phyloP scores from a whole-genome alignment of 202 grass and related monocot species.

The Musa balbisiana region DNA sequence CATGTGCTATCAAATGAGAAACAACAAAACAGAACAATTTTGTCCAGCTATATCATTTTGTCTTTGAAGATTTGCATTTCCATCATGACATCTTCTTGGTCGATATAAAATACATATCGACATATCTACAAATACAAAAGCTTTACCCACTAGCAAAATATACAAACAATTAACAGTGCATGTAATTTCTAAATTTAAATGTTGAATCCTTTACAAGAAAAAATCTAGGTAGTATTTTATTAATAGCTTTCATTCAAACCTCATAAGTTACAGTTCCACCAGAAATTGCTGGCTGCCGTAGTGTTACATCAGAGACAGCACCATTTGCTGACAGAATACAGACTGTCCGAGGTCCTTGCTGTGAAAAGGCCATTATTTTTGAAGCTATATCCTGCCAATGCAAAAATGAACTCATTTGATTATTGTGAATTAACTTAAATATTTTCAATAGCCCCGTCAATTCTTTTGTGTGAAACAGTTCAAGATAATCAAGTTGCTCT shows the following conservation, averaged over 20 bases:
- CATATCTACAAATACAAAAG: neutral
- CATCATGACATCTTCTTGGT: too few relatives aligned
- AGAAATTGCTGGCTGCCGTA: slow-evolving; percentile 86
- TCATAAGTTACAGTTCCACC: slow-evolving; percentile 92
- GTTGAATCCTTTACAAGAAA: slow-evolving; percentile 1
- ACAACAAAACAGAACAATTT: neutral
- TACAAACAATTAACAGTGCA: neutral
- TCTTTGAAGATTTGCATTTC: neutral
- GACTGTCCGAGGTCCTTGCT: slow-evolving; percentile 91
- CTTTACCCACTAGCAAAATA: neutral
- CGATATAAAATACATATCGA: neutral
- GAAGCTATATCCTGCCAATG: slow-evolving; percentile 80
- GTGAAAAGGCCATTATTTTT: slow-evolving; percentile 97
- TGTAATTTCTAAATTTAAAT: neutral
- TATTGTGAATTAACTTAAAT: neutral
- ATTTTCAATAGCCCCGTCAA: neutral
- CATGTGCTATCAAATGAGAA: neutral
- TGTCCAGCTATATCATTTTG: too few relatives aligned
- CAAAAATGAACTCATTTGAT: neutral
- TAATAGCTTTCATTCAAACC: slow-evolving; percentile 30
- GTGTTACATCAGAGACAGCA: slow-evolving; percentile 86
- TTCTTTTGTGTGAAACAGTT: too few relatives aligned
- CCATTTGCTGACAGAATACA: slow-evolving; percentile 96
- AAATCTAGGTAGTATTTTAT: neutral
- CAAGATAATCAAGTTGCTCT: too few relatives aligned